Evolutionary conservation across 371 early-diverging fungal genomes (phyloP), one percentile per base, ranked within the genome.

Genomic region (Mucor lusitanicus): DNA sequence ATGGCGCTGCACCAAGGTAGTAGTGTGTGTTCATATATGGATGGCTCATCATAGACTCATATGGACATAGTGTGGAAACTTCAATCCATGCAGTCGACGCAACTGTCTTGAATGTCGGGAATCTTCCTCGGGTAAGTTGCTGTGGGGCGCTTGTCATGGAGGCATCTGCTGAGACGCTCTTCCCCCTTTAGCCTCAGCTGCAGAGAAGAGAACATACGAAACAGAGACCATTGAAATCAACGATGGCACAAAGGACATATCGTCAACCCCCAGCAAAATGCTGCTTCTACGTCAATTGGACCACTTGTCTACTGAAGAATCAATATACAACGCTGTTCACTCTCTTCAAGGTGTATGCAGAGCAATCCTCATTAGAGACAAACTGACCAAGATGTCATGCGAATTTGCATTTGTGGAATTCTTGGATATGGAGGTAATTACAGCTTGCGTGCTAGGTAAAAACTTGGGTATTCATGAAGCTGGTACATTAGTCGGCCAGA

Each of bases 391-490:
- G 25, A 76, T 85, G 71, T 84, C 85, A 21, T 83, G 81, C 59
- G 86, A 84, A 28, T 88, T 85, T 69, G 87, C 84, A 2, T 88
- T 88, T 77, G 65, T 84, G 15, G 87, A 86, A 65, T 86, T 83
- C 65, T 30, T 58, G 13, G 72, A 72, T 70, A 70, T 69, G 6
- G 65, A 75, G 46, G 80, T 83, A 72, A 48, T 7, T 44, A 19
- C 19, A 5, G 17, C 1, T 3, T 44, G 44, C 6, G 2, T 7
- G 6, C 6, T 6, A 30, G 30, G 19, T 17, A 19, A 1, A 44
- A 1, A 19, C 6, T 2, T 6, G 2, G 4, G 7, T 19, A 44
- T 19, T 44, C 37, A 37, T 37, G 12, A 11, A 37, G 13, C 3
- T 13, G 8, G 50, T 23, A 3, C 19, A 17, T 30, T 30, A 80